These are phyloP conservation scores for Phytophthora meadii DNA, from an alignment of 352 stramenopile genomes.

Conservation along the genomic window DNA sequence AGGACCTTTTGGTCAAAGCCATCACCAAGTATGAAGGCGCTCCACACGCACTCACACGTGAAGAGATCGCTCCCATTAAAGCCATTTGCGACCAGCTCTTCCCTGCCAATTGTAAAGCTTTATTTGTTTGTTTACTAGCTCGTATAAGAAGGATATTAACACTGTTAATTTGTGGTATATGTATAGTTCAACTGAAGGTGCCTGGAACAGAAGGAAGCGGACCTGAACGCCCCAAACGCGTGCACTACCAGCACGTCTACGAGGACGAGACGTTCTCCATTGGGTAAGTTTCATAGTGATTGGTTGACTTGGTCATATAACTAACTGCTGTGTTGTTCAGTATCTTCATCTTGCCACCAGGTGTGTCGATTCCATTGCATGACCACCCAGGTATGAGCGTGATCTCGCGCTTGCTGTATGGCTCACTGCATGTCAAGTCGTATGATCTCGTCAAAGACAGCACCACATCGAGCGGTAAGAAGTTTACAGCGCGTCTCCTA, in stretches of 20 bases:
- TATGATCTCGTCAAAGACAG: conserved; percentile 58
- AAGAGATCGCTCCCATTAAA: conserved; percentile 73
- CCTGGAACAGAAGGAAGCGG: conserved; percentile 26
- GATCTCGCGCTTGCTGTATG: conserved; percentile 84
- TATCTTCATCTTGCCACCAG: conserved; percentile 85
- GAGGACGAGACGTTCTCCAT: conserved; percentile 85
- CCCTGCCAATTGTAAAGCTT: conserved; percentile 62
- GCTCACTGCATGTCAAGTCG: conserved; percentile 64
- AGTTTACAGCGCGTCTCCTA: conserved; percentile 48
- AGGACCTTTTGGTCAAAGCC: conserved; percentile 47
- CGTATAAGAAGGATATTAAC: neutral
- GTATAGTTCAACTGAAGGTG: conserved; percentile 63
- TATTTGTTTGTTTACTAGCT: neutral
- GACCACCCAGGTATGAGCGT: conserved; percentile 89
- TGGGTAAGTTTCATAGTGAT: conserved; percentile 42
- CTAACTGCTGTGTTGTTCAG: conserved; percentile 27
- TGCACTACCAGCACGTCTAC: conserved; percentile 85
- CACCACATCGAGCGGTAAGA: conserved; percentile 11
- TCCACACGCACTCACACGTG: conserved; percentile 49
- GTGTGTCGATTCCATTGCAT: conserved; percentile 76
- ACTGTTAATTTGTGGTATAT: neutral
- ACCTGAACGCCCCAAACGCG: conserved; percentile 33
- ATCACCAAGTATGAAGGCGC: conserved; percentile 45
- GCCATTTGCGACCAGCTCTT: conserved; percentile 74
- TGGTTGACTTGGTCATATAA: neutral